Evolutionary conservation across 371 early-diverging fungal genomes (phyloP).

Genomic region (Rhizopus stolonifer): DNA sequence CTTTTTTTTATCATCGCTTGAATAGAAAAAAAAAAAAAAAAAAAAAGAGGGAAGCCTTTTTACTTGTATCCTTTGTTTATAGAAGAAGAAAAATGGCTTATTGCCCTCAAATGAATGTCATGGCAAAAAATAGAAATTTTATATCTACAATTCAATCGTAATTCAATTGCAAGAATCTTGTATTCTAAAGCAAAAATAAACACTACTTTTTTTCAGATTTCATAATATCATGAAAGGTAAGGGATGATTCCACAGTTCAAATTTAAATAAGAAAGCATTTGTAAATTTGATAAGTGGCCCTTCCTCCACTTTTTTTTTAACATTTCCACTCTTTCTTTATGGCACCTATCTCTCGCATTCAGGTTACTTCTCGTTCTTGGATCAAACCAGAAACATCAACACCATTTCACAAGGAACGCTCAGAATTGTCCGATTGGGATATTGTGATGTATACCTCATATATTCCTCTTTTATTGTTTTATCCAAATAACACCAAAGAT

Average conservation of each 20-base stretch:
- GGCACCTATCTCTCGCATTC: conserved; percentile 20
- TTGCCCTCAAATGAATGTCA: too few species aligned
- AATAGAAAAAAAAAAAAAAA: too few species aligned
- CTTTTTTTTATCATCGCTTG: too few species aligned
- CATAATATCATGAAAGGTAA: too few species aligned
- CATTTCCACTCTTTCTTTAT: not conserved
- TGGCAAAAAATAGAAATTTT: too few species aligned
- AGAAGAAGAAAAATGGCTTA: too few species aligned
- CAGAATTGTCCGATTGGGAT: conserved; percentile 42
- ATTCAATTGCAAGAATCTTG: too few species aligned
- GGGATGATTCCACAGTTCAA: not conserved
- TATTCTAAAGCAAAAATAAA: too few species aligned
- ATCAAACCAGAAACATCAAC: conserved; percentile 26
- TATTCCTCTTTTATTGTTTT: conserved; percentile 37
- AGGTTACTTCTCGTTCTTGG: conserved; percentile 17
- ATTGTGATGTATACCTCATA: conserved; percentile 47
- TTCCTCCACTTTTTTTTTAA: not conserved
- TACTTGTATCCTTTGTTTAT: too few species aligned
- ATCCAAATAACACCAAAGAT: conserved; percentile 18
- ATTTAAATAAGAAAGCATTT: not conserved
- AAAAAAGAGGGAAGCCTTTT: too few species aligned
- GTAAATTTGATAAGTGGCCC: not conserved
- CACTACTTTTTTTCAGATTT: too few species aligned
- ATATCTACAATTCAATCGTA: too few species aligned
- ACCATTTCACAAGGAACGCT: conserved; percentile 12